Base-by-base conservation (phyloP, 2,329 filamentous ascomycete genomes). In the Bipolaris cookei region DNA sequence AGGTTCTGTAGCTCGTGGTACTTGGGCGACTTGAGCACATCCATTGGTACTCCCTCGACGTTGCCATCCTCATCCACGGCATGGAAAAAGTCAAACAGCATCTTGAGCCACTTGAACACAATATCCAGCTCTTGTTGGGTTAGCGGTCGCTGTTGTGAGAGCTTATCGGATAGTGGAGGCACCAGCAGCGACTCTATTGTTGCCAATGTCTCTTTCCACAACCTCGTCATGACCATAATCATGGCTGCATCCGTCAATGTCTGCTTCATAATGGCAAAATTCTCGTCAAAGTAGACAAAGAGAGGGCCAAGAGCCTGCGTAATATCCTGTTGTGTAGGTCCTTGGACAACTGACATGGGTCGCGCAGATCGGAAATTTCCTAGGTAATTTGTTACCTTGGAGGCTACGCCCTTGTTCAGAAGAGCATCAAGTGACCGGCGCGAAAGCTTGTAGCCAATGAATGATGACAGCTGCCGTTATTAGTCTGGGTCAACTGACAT, bases 241-340 rank as follows among this genome's bases (percentile, higher is more conserved):
- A 99, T 97, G n/a, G 95, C 96, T 55, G 92, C 89, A 56, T 92
- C 90, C 1, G 95, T 98, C 54, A 99, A 82, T 0, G 94, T 97
- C 76, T 95, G 88, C 79, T 98, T 97, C 93, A 99, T 97, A 67
- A 98, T 97, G 57, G 92, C 92, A 77, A 99, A 99, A 71, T 99
- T 99, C 74, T 97, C 94, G 74, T 99, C 91, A 73, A 99, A 99
- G 76, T 99, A 99, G 51, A 88, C 86, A 73, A 97, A 95, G 0
- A 99, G 83, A 4, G 92, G 90, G 66, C 90, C 88, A 11, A 99
- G 81, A 0, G 92, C 92, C 65, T 89, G 89, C 64, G 91, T 89
- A 18, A 97, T 84, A 58, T 97, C 92, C 6, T 83, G 83, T 30
- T 86, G 85, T 0, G 91, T 89, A 8, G 89, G 82, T 1, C 83